Evolutionary conservation across 441 rosid species (phyloP), one percentile per base, ranked within the genome.

Genomic region (Biscutella laevigata): DNA sequence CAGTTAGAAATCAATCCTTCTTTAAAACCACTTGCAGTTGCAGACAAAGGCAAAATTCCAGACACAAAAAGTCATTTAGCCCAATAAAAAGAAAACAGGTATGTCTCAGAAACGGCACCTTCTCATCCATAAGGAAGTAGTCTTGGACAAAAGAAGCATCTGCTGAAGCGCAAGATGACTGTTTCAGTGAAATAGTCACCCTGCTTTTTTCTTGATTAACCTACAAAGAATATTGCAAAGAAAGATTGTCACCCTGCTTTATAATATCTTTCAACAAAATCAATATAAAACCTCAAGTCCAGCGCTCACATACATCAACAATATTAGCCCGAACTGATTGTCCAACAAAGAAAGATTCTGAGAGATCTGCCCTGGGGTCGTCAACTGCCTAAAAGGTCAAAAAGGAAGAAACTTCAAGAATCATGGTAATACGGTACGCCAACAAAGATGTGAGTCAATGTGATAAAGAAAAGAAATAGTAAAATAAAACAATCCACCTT

Each of bases 311-410:
- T 33, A 94, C 99, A 73, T 86, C 88, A 16, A 78, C 67, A 64
- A 88, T 80, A 58, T 72, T 76, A 69, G 90, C 77, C 49, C 99
- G 84, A 66, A 94, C 88, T n/a, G 99, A 94, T 70, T 94, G 99
- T 56, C 99, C 99, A 58, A 83, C 39, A 46, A 74, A 80, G 78
- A 81, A 94, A 57, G 83, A 77, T 66, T 80, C 83, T 11, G 83
- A 66, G 42, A 83, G 81, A 68, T 79, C 80, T 69, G 74, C 66
- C 62, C 62, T 84, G 55, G 70, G 75, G 65, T 76, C 88, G 71
- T 88, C 95, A 61, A 63, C 44, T 58, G 97, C 85, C 99, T 92
- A 57, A 52, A 70, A 57, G 56, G 41, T 15, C 20, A 39, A 67
- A 54, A 10, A 30, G 27, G 25, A 43, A 44, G 46, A 17, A 13